Evolutionary conservation across 768 basidiomycete genomes (phyloP).

Genomic region (Podaxis sp.): DNA sequence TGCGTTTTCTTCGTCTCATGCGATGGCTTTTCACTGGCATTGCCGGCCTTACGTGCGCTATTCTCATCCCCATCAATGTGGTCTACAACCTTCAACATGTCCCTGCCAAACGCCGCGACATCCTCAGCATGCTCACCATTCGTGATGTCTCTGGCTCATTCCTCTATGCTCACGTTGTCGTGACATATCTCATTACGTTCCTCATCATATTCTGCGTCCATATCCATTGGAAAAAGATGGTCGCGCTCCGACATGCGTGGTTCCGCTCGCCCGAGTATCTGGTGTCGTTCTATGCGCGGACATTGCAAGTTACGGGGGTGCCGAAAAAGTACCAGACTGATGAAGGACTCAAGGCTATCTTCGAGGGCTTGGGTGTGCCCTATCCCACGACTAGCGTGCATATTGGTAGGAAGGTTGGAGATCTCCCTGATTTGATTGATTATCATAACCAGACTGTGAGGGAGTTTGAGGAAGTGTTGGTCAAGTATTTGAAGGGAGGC

Average conservation of each 20-base stretch:
- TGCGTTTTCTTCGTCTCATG: slow-evolving; percentile 88
- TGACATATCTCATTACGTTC: slow-evolving; percentile 78
- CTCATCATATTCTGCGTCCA: slow-evolving; percentile 73
- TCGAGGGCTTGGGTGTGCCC: slow-evolving; percentile 73
- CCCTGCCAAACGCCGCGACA: slow-evolving; percentile 46
- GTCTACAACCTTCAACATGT: slow-evolving; percentile 78
- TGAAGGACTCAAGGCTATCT: slow-evolving; percentile 76
- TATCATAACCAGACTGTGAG: slow-evolving; percentile 94
- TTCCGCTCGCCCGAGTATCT: slow-evolving; percentile 89
- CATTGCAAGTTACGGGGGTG: slow-evolving; percentile 79
- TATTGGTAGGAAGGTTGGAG: slow-evolving; percentile 83
- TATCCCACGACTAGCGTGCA: slow-evolving; percentile 93
- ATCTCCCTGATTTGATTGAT: slow-evolving; percentile 87
- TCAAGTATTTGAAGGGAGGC: slow-evolving; percentile 86
- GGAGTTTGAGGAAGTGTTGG: slow-evolving; percentile 85
- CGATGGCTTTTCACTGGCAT: slow-evolving; percentile 70
- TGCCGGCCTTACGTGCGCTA: slow-evolving; percentile 60
- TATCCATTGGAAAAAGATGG: slow-evolving; percentile 75
- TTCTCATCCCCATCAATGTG: slow-evolving; percentile 87
- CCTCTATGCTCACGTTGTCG: slow-evolving; percentile 83
- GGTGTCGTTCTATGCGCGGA: slow-evolving; percentile 90
- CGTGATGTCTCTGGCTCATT: slow-evolving; percentile 71
- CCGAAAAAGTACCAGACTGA: slow-evolving; percentile 83
- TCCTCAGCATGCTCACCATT: slow-evolving; percentile 82
- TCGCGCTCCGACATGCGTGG: slow-evolving; percentile 79